Evolutionary conservation across 345 rosid genomes (phyloP).

Genomic region (Melastoma malabathricum): DNA sequence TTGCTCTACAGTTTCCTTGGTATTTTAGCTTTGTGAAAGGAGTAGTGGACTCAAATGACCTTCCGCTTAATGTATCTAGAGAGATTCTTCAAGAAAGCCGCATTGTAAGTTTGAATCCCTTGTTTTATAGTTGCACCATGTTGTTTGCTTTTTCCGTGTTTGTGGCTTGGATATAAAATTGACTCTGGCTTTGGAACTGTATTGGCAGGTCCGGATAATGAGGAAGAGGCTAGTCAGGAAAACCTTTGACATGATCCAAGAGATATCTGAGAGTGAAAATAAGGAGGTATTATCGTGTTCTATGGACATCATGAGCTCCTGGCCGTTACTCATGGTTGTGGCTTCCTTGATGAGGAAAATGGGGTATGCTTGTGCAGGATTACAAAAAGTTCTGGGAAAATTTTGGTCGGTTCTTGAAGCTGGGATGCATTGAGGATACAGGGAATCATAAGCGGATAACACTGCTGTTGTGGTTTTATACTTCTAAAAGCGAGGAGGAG

Average conservation of each 20-base stretch:
- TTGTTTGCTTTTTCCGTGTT: background rate
- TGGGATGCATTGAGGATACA: slow-evolving; percentile 90
- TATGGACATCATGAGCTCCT: background rate
- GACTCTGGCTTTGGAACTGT: too few species aligned
- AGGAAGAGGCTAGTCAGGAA: slow-evolving; percentile 95
- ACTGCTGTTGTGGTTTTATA: slow-evolving; percentile 60
- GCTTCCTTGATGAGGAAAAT: background rate
- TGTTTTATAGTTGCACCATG: background rate
- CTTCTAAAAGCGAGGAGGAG: slow-evolving; percentile 82
- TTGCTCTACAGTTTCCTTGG: slow-evolving; percentile 61
- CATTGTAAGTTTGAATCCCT: slow-evolving; percentile 32
- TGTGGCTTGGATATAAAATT: too few species aligned
- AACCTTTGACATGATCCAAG: slow-evolving; percentile 94
- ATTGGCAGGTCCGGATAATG: slow-evolving; percentile 83
- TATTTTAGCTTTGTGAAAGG: slow-evolving; percentile 97
- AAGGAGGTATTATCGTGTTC: slow-evolving; percentile 44
- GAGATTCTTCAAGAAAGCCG: slow-evolving; percentile 96
- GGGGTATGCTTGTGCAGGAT: slow-evolving; percentile 40
- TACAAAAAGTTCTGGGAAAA: slow-evolving; percentile 98
- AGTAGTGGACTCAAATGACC: slow-evolving; percentile 89
- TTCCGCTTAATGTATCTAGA: slow-evolving; percentile 93
- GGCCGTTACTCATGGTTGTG: background rate
- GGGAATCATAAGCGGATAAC: slow-evolving; percentile 93
- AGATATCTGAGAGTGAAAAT: slow-evolving; percentile 67
- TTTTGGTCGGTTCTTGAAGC: slow-evolving; percentile 73